A percentile compares a stretch with the other conserved stretches of the same genome.
These are phyloP conservation scores for Phytophthora pisi DNA, from an alignment of 352 stramenopile species.

Conservation along the genomic window DNA sequence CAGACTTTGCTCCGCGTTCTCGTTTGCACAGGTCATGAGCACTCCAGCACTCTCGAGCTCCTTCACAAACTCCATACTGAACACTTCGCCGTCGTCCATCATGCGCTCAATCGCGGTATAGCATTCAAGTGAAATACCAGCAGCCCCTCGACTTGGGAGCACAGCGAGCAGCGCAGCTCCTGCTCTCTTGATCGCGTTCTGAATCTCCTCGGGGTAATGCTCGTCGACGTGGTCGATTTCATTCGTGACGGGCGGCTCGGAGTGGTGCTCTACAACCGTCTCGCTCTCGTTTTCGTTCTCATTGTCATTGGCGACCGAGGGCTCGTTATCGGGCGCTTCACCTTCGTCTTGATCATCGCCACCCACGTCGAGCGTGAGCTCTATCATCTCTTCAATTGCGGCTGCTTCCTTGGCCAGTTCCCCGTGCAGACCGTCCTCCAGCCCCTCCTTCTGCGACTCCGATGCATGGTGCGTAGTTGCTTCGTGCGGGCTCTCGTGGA, in stretches of 20 bases:
- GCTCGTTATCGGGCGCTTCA: constrained; percentile 1
- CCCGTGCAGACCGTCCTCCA: background rate
- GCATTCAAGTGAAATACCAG: constrained; percentile 17
- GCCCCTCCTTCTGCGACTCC: background rate
- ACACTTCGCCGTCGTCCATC: constrained; percentile 7
- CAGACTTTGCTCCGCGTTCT: background rate
- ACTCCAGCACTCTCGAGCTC: constrained; percentile 12
- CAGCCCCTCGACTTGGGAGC: constrained; percentile 4
- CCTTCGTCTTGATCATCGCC: constrained; percentile 16
- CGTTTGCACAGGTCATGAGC: constrained; percentile 13
- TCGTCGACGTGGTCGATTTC: constrained; percentile 20
- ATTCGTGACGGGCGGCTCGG: constrained; percentile 16
- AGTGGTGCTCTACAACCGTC: constrained; percentile 12
- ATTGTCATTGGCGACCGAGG: constrained; percentile 9
- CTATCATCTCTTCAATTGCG: constrained; percentile 20
- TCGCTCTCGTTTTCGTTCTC: constrained; percentile 5
- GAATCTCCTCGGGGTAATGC: constrained; percentile 13
- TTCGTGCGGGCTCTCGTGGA: background rate
- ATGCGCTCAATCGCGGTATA: constrained; percentile 13
- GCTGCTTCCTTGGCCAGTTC: background rate
- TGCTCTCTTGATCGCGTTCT: constrained; percentile 13
- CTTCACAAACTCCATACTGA: constrained; percentile 17
- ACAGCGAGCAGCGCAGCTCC: constrained; percentile 12
- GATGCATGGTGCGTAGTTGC: background rate
- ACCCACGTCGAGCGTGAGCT: constrained; percentile 14